Percentiles rank a stretch among this genome's conserved stretches.
These are phyloP conservation scores for Filobasidium uniguttulatum DNA, from an alignment of 1,284 basidiomycete species.

Conservation along the genomic window DNA sequence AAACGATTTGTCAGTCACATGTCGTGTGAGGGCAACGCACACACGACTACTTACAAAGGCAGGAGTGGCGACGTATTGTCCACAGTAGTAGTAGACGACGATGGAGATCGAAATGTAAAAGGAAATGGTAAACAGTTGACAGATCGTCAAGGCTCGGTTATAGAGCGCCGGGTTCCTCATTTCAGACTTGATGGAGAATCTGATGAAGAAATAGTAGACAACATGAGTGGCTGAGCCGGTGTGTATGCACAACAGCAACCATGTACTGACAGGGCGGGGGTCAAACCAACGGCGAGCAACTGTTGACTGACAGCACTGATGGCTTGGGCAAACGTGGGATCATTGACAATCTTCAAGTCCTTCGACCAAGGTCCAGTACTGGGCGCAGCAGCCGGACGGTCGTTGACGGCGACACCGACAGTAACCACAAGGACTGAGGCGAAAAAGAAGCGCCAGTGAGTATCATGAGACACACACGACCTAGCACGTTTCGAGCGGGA, in stretches of 20 bases:
- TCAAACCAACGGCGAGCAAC: constrained; percentile 21
- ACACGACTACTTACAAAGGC: constrained; percentile 20
- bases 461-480: too few species aligned
- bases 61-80: constrained; percentile 33
- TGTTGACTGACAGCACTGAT: constrained; percentile 29
- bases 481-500: constrained; percentile 6
- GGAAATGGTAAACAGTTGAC: constrained; percentile 20
- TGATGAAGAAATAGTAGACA: neutral
- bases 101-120: constrained; percentile 23
- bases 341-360: constrained; percentile 18
- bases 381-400: constrained; percentile 30
- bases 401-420: constrained; percentile 33
- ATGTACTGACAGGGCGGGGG: constrained; percentile 19
- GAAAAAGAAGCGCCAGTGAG: constrained; percentile 30
- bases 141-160: constrained; percentile 20
- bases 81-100: constrained; percentile 23
- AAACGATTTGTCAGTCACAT: too few species aligned
- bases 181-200: constrained; percentile 33
- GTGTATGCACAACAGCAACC: neutral
- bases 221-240: neutral
- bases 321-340: constrained; percentile 26
- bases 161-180: constrained; percentile 30
- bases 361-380: constrained; percentile 24
- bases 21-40: too few species aligned
- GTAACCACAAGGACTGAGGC: constrained; percentile 15